Base-by-base conservation (phyloP, 129 eudicot species). In the Artemisia argyi region DNA sequence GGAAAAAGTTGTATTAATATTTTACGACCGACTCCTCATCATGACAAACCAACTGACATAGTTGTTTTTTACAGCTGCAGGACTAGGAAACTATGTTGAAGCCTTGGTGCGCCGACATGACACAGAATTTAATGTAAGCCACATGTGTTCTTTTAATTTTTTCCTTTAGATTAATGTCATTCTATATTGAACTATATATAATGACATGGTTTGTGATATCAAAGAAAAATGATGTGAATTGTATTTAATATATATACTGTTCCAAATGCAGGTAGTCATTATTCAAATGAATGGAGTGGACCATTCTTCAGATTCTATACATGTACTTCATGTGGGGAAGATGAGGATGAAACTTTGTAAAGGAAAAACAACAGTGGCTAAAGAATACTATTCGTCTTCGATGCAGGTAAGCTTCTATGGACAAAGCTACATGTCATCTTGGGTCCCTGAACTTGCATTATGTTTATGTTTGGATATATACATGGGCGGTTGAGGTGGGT, bases 71-170 rank as follows among this genome's bases (percentile, higher is more conserved):
- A 72, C 96, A 95, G 99, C 97, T 81, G 89, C 99, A 50, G 99
- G 99, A 75, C 82, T 95, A 69, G 99, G 99, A 68, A 95, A 87
- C 88, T 95, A 90, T 76, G 99, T 90, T 58, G 99, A 95, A 81
- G 97, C 99, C 64, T 83, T 90, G 83, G 97, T 88, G 80, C 88
- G 85, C 39, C 85, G 96, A 79, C 97, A 95, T 74, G 99, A 95
- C 49, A 90, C 82, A n/a, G 99, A 90, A 71, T 95, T 95, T 71
- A 91, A 86, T 66, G 97, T 89, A 91, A 19, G 88, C 72, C 24
- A 20, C 49, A 16, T 67, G 24, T 19, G 68, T 30, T 48, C 9
- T 15, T 50, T 19, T 49, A 9, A 20, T 15, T 32, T 5, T 18
- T 55, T 14, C 54, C 32, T 11, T 20, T 30, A 30, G n/a, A 62